Evolutionary conservation across 2,329 filamentous ascomycete species (phyloP).

Genomic region (Teratosphaeria gauchensis): DNA sequence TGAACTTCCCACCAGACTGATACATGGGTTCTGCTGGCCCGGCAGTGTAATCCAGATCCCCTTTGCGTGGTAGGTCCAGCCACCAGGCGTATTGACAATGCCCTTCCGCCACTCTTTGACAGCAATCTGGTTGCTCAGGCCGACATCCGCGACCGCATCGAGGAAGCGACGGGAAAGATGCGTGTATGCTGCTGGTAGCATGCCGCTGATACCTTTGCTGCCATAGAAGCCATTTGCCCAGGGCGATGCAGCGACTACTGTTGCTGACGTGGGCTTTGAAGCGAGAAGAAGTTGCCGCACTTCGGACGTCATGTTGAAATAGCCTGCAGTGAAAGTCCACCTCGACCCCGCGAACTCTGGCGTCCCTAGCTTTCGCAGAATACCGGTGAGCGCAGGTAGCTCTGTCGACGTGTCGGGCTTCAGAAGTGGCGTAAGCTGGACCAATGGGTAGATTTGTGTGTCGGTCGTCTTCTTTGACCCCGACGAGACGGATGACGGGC

Average conservation of each 20-base stretch:
- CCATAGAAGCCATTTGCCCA: conserved; percentile 93
- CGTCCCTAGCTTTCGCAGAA: conserved; percentile 58
- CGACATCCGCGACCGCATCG: conserved; percentile 46
- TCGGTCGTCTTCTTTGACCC: conserved; percentile 35
- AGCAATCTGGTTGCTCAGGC: conserved; percentile 50
- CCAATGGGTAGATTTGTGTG: conserved; percentile 75
- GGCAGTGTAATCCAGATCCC: conserved; percentile 81
- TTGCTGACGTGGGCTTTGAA: conserved; percentile 60
- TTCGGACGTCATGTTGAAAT: conserved; percentile 90
- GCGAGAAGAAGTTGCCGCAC: conserved; percentile 70
- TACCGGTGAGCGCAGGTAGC: conserved; percentile 65
- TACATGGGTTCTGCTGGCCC: conserved; percentile 51
- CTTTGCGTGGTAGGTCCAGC: conserved; percentile 98
- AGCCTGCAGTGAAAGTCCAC: conserved; percentile 96
- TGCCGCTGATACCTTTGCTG: conserved; percentile 76
- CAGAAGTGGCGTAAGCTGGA: conserved; percentile 80
- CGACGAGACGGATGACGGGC: conserved; percentile 12
- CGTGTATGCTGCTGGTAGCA: conserved; percentile 87
- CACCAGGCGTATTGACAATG: conserved; percentile 66
- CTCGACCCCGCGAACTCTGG: conserved; percentile 55
- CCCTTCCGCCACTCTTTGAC: conserved; percentile 85
- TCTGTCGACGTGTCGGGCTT: conserved; percentile 77
- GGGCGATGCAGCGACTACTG: conserved; percentile 84
- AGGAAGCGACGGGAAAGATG: conserved; percentile 77
- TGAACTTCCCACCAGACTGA: conserved; percentile 80